Percentiles rank a stretch among this genome's conserved stretches.
phyloP scores from a whole-genome alignment of 148 eudicot genomes.

The Rheum nobile region DNA sequence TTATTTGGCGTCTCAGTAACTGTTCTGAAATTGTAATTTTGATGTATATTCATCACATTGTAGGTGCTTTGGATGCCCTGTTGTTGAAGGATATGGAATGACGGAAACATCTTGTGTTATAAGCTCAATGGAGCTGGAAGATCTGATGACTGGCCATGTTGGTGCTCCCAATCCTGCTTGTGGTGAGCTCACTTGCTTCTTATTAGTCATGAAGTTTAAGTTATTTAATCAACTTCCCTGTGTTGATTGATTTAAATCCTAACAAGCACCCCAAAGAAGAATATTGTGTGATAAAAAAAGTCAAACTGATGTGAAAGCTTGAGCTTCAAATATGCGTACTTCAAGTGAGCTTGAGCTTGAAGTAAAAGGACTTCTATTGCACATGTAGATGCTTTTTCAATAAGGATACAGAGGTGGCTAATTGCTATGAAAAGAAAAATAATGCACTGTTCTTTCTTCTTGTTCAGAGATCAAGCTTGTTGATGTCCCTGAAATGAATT shows the following conservation, averaged over 20 bases:
- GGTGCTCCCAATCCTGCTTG: constrained; percentile 93
- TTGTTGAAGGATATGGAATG: constrained; percentile 94
- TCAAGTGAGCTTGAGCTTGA: background rate
- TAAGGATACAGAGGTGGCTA: background rate
- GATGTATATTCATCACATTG: background rate
- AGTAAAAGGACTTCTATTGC: no score
- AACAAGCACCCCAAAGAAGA: background rate
- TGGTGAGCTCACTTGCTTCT: constrained; percentile 40
- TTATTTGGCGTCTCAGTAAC: background rate
- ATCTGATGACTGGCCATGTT: constrained; percentile 78
- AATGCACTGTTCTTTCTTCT: constrained; percentile 8
- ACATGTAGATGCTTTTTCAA: background rate
- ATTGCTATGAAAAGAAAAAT: background rate
- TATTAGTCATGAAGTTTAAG: background rate
- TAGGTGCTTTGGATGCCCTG: constrained; percentile 89
- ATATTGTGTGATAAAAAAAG: background rate
- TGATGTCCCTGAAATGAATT: constrained; percentile 94
- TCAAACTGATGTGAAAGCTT: background rate
- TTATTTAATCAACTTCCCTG: background rate
- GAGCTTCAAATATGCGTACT: background rate
- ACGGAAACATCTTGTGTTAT: constrained; percentile 95
- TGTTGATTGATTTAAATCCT: background rate
- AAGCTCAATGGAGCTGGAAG: constrained; percentile 63
- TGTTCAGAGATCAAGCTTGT: constrained; percentile 84
- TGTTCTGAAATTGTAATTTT: background rate